Evolutionary conservation across 225 moss, liverwort and hornwort species (phyloP).

Genomic region (Bryoerythrophyllum caledonicum): DNA sequence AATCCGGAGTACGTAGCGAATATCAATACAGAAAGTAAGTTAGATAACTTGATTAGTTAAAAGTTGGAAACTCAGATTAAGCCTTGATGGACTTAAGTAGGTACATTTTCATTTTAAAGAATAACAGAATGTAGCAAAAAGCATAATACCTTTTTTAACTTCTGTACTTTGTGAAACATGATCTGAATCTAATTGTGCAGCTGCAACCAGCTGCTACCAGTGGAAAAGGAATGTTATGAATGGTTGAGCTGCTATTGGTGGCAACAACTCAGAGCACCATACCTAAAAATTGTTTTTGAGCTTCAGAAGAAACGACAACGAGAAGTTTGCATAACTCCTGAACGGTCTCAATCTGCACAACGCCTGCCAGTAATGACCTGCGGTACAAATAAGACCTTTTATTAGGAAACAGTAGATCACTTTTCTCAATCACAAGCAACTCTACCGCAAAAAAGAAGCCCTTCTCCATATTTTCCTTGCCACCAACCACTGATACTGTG

Average conservation of each 20-base stretch:
- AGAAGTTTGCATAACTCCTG: conserved; percentile 65
- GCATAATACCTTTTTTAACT: conserved; percentile 4
- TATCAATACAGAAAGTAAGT: not conserved
- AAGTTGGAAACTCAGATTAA: conserved; percentile 7
- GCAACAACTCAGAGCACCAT: conserved; percentile 27
- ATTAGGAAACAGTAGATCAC: not conserved
- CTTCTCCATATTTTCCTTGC: conserved; percentile 3
- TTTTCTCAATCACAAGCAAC: not conserved
- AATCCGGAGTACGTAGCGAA: conserved; percentile 1
- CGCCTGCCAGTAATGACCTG: conserved; percentile 51
- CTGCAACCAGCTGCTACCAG: conserved; percentile 30
- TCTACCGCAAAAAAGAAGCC: not conserved
- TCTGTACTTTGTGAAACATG: conserved; percentile 23
- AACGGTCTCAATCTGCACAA: conserved; percentile 47
- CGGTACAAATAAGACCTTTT: not conserved
- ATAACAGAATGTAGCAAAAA: not conserved
- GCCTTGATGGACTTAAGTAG: not conserved
- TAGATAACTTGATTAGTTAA: not conserved
- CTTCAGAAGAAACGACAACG: conserved; percentile 55
- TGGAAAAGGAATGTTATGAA: conserved; percentile 13
- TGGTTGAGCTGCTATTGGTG: conserved; percentile 15
- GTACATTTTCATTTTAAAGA: conserved; percentile 1
- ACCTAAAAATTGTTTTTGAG: conserved; percentile 60
- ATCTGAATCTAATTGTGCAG: conserved; percentile 32
- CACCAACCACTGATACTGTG: not conserved